Evolutionary conservation across 177 flowering plant species (phyloP).

Genomic region (Telopea speciosissima): DNA sequence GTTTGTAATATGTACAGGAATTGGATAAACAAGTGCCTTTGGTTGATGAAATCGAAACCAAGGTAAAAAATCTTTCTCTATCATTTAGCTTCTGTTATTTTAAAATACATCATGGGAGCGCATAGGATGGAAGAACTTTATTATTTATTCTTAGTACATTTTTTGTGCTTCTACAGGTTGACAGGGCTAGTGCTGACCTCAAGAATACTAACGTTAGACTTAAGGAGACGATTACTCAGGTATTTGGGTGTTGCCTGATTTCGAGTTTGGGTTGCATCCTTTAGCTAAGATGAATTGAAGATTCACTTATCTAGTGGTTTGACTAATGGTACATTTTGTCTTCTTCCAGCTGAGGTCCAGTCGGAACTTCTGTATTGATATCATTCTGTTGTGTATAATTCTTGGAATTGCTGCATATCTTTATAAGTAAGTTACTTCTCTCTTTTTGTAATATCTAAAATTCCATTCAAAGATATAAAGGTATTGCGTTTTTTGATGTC

Average conservation of each 20-base stretch:
- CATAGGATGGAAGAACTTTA: background rate
- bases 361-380: conserved; percentile 59
- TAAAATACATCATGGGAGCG: background rate
- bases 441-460: background rate
- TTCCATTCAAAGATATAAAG: background rate
- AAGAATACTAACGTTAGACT: conserved; percentile 97
- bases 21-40: conserved; percentile 82
- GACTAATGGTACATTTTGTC: background rate
- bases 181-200: conserved; percentile 83
- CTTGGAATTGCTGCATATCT: conserved; percentile 57
- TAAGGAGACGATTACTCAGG: conserved; percentile 87
- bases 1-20: conserved; percentile 46
- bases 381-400: conserved; percentile 40
- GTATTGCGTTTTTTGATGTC: background rate
- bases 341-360: conserved; percentile 47
- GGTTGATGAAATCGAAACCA: conserved; percentile 71
- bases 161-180: conserved; percentile 50
- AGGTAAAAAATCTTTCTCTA: conserved; percentile 20
- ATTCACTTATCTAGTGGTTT: background rate
- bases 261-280: conserved; percentile 1
- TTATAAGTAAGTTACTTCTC: conserved; percentile 48
- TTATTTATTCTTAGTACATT: background rate
- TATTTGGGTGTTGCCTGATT: conserved; percentile 19
- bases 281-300: background rate
- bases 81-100: background rate